Base-by-base conservation (phyloP, 179 eudicot species). In the Silene coronaria region DNA sequence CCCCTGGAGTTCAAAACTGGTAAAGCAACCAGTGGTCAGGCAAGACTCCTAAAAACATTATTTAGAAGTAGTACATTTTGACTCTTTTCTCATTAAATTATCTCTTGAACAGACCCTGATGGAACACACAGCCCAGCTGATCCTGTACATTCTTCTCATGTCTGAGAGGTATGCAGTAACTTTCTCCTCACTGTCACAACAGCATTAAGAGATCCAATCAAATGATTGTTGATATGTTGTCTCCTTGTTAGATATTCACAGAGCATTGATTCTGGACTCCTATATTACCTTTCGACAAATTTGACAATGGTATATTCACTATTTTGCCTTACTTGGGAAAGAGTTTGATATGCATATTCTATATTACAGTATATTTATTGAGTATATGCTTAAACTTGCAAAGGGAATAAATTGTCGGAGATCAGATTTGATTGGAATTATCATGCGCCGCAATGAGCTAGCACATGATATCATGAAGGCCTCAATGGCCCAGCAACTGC, bases 1-100 rank as follows among this genome's bases (percentile, higher is more conserved):
- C 99, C 99, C 74, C 76, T 96, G 34, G 99, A 96, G 83, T 93
- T 96, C 71, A 96, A 96, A 83, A 96, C 97, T 78, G 99, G 99
- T 42, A 96, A 91, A 86, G 97, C 84, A 85, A 92, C 91, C 66
- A 86, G 84, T 79, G 96, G 99, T 46, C 97, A 96, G 97, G 97
- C 77, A 86, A 83, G 75, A 28, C 16, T 55, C 64, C 62, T 10
- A 3, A 17, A n/a, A 17, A 14, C 45, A 28, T 9, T 51, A 7
- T 71, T 5, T 57, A 63, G 4, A 12, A 55, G 58, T 73, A 34
- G 17, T 32, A 62, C 10, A 16, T 34, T 79, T 32, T 62, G 67
- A 21, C 32, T 21, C 30, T 74, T 21, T 80, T 12, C 68, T 58
- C 64, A 71, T 58, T 55, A 26, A 65, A 67, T 76, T 45, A 9